phyloP scores from a whole-genome alignment of 805 yeast species.

The Isabelozyma heimii region DNA sequence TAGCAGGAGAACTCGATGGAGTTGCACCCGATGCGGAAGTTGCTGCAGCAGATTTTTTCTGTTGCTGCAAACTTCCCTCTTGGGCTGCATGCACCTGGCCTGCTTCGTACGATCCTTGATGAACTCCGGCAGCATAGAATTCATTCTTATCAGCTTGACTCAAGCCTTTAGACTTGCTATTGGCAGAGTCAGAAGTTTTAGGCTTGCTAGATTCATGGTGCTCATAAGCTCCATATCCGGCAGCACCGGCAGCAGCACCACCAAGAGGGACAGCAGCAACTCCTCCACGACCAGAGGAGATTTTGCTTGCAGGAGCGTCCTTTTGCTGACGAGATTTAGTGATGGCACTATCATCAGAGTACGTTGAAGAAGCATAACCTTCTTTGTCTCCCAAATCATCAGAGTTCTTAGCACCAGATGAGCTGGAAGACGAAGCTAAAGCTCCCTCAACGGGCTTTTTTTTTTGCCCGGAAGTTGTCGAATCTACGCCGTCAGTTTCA shows the following conservation, averaged over 20 bases:
- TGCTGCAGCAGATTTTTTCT: background rate
- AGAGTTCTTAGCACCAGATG: background rate
- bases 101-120: slow-evolving; percentile 13
- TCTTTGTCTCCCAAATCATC: background rate
- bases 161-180: background rate
- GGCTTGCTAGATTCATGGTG: background rate
- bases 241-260: slow-evolving; percentile 5
- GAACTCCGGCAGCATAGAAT: slow-evolving; percentile 12
- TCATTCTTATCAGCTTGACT: slow-evolving; percentile 2
- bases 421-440: background rate
- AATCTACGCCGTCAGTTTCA: background rate
- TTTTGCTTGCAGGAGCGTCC: background rate
- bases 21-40: background rate
- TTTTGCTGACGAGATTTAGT: background rate
- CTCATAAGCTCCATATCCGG: slow-evolving; percentile 3
- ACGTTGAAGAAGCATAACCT: background rate
- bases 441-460: background rate
- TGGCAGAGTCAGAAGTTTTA: background rate
- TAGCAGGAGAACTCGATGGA: background rate
- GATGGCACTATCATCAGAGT: background rate
- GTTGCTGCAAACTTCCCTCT: background rate
- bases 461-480: background rate
- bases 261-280: slow-evolving; percentile 5
- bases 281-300: background rate
- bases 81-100: slow-evolving; percentile 8